Base-by-base conservation (phyloP, 495 filamentous ascomycete genomes). In the Podospora bellae-mahoneyi region DNA sequence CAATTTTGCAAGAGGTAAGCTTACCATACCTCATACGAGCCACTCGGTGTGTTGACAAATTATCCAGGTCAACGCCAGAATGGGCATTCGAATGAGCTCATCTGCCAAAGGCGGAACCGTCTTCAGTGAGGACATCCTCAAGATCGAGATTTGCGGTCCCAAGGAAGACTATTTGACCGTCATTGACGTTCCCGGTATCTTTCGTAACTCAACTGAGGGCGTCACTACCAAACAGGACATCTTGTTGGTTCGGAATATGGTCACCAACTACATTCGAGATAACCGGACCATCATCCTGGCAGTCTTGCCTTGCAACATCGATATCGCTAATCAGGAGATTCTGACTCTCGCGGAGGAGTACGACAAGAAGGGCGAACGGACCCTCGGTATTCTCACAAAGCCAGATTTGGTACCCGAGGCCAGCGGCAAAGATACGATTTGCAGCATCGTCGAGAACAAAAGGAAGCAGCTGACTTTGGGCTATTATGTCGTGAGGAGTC, bases 181-280 rank as follows among this genome's bases (percentile, higher is more conserved):
- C 1, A 85, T 90, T 56, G 86, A 91, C 69, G 81, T 90, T 2
- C 88, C 88, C 1, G 86, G 88, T 9, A 86, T 90, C 34, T 90
- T 91, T 74, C 82, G 81, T n/a, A 84, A 73, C n/a, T 75, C 81
- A 0, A 84, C 78, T 7, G 65, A 76, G 19, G 84, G 83, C 26
- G n/a, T 78, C 1, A 87, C 82, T 0, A 81, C 78, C 2, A 79
- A 83, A 23, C 54, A 62, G 0, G 86, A 88, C 65, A 84, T 85
- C 13, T 27, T n/a, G 0, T 65, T 87, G 4, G 85, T 90, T 0
- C 68, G 72, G 56, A 77, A 82, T 5, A 84, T 90, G 83, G 86
- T 89, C 0, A 68, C 77, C 5, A 69, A 68, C 0, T 89, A 89
- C 58, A 72, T 72, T 28, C 30, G 60, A 19, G 64, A 89, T 60